Evolutionary conservation across 371 early-diverging fungal species (phyloP).

Genomic region (Rhizopus sp.): DNA sequence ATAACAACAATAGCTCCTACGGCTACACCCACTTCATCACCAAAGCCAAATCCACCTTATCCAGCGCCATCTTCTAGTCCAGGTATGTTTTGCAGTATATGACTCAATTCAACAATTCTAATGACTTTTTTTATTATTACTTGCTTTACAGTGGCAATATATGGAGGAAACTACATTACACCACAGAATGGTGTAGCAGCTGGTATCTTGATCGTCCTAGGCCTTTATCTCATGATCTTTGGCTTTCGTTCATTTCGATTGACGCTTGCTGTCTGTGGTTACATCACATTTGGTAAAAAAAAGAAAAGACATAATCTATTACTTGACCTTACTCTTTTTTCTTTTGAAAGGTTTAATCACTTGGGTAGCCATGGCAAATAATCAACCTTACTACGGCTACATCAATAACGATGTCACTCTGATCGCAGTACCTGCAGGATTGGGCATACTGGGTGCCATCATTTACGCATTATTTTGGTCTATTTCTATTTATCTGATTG

Average conservation of each 20-base stretch:
- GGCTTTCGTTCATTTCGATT: conserved; percentile 35
- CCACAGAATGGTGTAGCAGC: conserved; percentile 35
- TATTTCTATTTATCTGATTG: conserved; percentile 21
- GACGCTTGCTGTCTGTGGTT: conserved; percentile 35
- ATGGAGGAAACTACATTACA: conserved; percentile 27
- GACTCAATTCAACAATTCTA: background rate
- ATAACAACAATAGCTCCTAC: conserved; percentile 6
- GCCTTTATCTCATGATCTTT: conserved; percentile 32
- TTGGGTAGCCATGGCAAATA: conserved; percentile 30
- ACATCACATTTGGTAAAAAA: conserved; percentile 29
- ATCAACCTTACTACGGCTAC: conserved; percentile 29
- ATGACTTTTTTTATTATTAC: background rate
- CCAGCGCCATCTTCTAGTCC: conserved; percentile 12
- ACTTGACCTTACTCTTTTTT: too few species aligned
- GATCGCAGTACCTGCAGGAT: conserved; percentile 24
- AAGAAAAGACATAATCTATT: too few species aligned
- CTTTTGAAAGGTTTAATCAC: conserved; percentile 11
- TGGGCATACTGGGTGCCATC: conserved; percentile 25
- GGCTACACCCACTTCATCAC: conserved; percentile 3
- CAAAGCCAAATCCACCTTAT: conserved; percentile 1
- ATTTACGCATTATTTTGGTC: conserved; percentile 29
- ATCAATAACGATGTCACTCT: conserved; percentile 27
- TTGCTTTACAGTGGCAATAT: conserved; percentile 12
- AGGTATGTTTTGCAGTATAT: conserved; percentile 3
- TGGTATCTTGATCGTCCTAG: conserved; percentile 31